phyloP scores from a whole-genome alignment of 306 rosid genomes.

The Lablab purpureus region DNA sequence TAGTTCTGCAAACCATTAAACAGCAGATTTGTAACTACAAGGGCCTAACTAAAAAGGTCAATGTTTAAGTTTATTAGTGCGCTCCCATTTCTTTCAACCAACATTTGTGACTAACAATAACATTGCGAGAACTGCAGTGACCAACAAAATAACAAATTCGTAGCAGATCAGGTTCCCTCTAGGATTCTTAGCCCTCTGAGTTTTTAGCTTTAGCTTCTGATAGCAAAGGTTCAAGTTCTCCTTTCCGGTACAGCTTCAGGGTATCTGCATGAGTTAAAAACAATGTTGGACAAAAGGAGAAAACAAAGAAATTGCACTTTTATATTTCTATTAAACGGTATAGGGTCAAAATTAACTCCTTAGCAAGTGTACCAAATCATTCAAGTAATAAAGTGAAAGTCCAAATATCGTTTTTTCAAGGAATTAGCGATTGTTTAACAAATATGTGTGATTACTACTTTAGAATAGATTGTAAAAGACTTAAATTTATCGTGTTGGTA shows the following conservation, averaged over 20 bases:
- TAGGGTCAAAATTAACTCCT: no score
- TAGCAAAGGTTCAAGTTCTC: conserved; percentile 86
- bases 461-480: no score
- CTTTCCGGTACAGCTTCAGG: conserved; percentile 80
- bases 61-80: conserved; percentile 11
- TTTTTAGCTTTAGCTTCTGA: conserved; percentile 72
- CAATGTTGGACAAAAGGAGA: conserved; percentile 17
- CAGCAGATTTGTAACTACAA: conserved; percentile 16
- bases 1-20: conserved; percentile 17
- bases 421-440: no score
- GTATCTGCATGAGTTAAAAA: conserved; percentile 71
- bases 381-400: no score
- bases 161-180: conserved; percentile 27
- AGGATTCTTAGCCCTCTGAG: conserved; percentile 46
- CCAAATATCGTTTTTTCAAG: no score
- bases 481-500: no score
- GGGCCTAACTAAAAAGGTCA: conserved; percentile 28
- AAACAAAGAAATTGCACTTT: neutral
- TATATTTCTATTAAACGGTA: neutral
- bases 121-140: conserved; percentile 26
- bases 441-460: no score
- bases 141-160: conserved; percentile 12
- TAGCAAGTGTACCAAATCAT: no score
- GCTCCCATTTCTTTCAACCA: conserved; percentile 35
- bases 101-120: neutral